Evolutionary conservation across 352 stramenopile species (phyloP).

Genomic region (Phytophthora syringae): DNA sequence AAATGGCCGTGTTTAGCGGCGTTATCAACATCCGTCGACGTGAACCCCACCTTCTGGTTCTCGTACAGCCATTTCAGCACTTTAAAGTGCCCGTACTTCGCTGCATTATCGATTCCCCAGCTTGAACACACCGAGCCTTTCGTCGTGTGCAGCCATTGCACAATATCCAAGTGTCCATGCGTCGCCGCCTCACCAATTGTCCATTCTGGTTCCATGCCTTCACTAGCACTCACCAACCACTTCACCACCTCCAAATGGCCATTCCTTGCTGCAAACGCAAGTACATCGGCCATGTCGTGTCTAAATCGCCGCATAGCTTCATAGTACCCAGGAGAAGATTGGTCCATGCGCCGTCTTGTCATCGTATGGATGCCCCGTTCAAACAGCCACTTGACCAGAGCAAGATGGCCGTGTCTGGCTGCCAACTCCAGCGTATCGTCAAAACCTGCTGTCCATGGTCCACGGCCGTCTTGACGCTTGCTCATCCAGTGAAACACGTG

Average conservation of each 20-base stretch:
- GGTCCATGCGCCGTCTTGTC: background rate
- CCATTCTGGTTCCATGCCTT: background rate
- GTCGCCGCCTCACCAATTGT: background rate
- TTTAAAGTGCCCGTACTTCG: background rate
- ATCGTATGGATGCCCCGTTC: background rate
- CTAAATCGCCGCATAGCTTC: background rate
- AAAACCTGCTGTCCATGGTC: constrained; percentile 9
- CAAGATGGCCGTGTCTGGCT: constrained; percentile 13
- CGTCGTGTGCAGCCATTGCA: background rate
- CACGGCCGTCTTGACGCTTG: background rate
- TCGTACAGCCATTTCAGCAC: background rate
- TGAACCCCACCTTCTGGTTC: background rate
- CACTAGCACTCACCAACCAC: background rate
- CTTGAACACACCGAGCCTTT: background rate
- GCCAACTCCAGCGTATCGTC: background rate
- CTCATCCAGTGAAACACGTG: constrained; percentile 17
- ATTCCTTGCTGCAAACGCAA: background rate
- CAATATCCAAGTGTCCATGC: background rate
- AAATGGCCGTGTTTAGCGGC: constrained; percentile 15
- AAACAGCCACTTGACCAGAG: constrained; percentile 6
- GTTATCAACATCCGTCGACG: background rate
- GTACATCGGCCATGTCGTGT: background rate
- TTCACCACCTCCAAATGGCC: constrained; percentile 10
- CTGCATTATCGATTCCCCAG: background rate
- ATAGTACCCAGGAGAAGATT: background rate